Evolutionary conservation across 805 yeast species (phyloP).

Genomic region (Komagataella pastoris): DNA sequence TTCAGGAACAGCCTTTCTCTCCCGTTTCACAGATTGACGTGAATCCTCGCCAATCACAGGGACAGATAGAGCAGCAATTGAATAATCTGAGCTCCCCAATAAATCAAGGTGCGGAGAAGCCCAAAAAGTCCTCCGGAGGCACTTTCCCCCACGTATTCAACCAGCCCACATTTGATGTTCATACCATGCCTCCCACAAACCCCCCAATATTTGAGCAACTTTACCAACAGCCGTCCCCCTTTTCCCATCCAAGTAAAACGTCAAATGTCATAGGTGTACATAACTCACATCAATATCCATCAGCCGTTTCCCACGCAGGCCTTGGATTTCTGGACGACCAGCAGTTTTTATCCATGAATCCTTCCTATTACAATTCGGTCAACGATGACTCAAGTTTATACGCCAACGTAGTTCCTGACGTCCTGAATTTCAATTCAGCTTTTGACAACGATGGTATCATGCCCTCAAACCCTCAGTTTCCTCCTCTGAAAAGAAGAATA

Average conservation of each 20-base stretch:
- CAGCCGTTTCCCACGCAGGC: neutral
- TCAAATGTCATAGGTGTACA: neutral
- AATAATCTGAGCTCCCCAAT: neutral
- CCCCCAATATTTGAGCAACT: conserved; percentile 18
- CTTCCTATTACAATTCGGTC: neutral
- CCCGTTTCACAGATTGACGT: neutral
- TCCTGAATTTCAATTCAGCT: neutral
- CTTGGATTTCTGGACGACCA: neutral
- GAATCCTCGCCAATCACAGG: neutral
- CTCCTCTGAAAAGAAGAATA: conserved; percentile 41
- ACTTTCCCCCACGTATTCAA: neutral
- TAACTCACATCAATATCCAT: neutral
- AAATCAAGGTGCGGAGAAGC: neutral
- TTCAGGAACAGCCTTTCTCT: neutral
- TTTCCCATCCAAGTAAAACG: neutral
- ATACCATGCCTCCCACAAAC: conserved; percentile 19
- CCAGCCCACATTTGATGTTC: conserved; percentile 13
- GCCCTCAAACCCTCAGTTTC: neutral
- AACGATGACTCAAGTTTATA: neutral
- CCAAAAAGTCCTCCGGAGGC: neutral
- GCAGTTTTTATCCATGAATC: neutral
- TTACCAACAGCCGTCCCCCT: conserved; percentile 7
- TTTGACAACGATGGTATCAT: neutral
- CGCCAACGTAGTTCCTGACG: neutral
- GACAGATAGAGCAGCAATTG: neutral